Percentiles rank a stretch among this genome's conserved stretches.
Conservation (phyloP, 2,329 filamentous ascomycete genomes). For the Nannizzia gypsea region DNA sequence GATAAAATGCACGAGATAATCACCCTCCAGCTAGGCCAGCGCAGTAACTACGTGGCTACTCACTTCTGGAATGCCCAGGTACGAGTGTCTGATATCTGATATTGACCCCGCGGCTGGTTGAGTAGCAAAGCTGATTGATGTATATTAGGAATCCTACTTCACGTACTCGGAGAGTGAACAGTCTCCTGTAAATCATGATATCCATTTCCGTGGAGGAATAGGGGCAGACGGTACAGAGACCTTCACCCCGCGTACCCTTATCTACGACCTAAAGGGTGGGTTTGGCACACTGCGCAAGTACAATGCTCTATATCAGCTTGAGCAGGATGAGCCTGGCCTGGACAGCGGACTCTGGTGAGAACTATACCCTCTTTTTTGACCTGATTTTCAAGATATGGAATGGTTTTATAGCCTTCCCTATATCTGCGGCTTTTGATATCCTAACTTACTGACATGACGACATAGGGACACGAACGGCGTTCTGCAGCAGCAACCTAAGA, state of each 20-base stretch:
- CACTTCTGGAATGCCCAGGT: constrained; percentile 98
- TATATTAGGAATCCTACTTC: constrained; percentile 87
- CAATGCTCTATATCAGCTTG: constrained; percentile 69
- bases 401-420: too few species aligned
- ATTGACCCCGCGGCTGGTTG: not conserved
- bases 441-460: not conserved
- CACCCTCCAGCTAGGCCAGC: constrained; percentile 83
- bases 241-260: constrained; percentile 77
- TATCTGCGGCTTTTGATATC: too few species aligned
- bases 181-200: constrained; percentile 62
- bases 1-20: constrained; percentile 78
- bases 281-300: constrained; percentile 82
- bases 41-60: constrained; percentile 83
- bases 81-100: constrained; percentile 7
- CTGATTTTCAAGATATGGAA: too few species aligned
- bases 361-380: too few species aligned
- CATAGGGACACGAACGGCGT: constrained; percentile 54
- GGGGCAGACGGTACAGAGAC: constrained; percentile 79
- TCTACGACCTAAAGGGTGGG: constrained; percentile 89
- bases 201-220: constrained; percentile 77
- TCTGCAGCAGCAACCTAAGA: constrained; percentile 55
- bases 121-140: constrained; percentile 6
- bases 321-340: constrained; percentile 22
- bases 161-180: constrained; percentile 63
- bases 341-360: constrained; percentile 36